Evolutionary conservation across 2,329 filamentous ascomycete species (phyloP).

Genomic region (Colletotrichum euphorbiae): DNA sequence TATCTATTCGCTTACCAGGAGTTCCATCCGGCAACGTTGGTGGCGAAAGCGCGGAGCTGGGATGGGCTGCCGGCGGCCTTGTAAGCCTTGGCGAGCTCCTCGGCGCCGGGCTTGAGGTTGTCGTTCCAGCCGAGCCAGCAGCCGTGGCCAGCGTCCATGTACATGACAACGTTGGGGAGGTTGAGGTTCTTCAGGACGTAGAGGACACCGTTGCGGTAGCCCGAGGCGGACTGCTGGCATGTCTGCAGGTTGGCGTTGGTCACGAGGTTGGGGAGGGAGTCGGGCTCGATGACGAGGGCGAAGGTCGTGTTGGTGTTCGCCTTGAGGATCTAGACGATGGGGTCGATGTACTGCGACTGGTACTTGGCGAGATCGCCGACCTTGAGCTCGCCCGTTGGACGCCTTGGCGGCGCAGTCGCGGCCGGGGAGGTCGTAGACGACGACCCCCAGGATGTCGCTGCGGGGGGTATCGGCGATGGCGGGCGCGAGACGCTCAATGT

Average conservation of each 20-base stretch:
- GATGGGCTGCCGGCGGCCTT: constrained; percentile 51
- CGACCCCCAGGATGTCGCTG: constrained; percentile 57
- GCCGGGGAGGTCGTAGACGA: constrained; percentile 73
- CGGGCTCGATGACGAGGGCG: constrained; percentile 65
- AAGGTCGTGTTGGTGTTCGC: constrained; percentile 64
- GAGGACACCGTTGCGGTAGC: constrained; percentile 66
- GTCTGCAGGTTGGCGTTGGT: constrained; percentile 67
- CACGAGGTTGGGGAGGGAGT: constrained; percentile 72
- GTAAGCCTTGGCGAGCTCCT: constrained; percentile 55
- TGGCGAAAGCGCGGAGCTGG: constrained; percentile 53
- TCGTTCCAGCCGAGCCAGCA: constrained; percentile 74
- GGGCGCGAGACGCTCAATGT: constrained; percentile 52
- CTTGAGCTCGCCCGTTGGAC: constrained; percentile 71
- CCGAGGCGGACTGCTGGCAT: constrained; percentile 64
- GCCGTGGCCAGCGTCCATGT: constrained; percentile 72
- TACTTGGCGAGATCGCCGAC: constrained; percentile 62
- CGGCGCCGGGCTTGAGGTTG: constrained; percentile 59
- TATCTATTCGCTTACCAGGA: constrained; percentile 44
- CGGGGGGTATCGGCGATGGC: constrained; percentile 51
- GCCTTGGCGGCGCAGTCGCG: constrained; percentile 73
- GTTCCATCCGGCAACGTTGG: constrained; percentile 57
- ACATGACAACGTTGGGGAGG: constrained; percentile 71
- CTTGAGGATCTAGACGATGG: constrained; percentile 64
- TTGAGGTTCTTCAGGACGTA: constrained; percentile 69
- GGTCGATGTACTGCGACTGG: constrained; percentile 56